A percentile compares a stretch with the other conserved stretches of the same genome.
Evolutionary conservation across 768 basidiomycete genomes (phyloP).

Genomic region (Rubroboletus pulcherrimus): DNA sequence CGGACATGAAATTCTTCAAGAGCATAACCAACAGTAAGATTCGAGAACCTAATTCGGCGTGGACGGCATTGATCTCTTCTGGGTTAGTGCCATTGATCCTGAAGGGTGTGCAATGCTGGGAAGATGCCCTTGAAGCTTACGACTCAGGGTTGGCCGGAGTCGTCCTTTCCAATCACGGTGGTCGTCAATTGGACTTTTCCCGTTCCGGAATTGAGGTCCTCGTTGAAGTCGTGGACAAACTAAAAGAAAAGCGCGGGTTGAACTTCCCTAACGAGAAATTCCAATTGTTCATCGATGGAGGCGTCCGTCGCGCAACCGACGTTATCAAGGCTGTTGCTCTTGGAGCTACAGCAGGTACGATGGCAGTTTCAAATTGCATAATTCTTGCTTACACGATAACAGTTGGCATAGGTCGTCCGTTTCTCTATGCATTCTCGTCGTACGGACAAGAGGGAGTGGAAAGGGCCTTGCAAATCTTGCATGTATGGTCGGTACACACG

Average conservation of each 20-base stretch:
- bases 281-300: conserved; percentile 91
- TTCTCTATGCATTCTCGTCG: conserved; percentile 83
- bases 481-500: conserved; percentile 39
- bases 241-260: conserved; percentile 63
- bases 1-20: conserved; percentile 63
- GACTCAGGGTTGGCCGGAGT: conserved; percentile 71
- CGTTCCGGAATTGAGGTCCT: conserved; percentile 90
- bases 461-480: conserved; percentile 73
- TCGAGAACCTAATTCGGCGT: conserved; percentile 3
- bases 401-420: conserved; percentile 84
- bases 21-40: conserved; percentile 62
- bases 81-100: conserved; percentile 78
- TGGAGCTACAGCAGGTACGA: conserved; percentile 77
- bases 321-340: conserved; percentile 85
- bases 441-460: conserved; percentile 90
- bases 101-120: conserved; percentile 89
- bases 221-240: conserved; percentile 73
- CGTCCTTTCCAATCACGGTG: conserved; percentile 87
- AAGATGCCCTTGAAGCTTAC: conserved; percentile 85
- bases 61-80: neutral
- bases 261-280: conserved; percentile 76
- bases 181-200: conserved; percentile 73
- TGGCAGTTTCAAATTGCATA: neutral
- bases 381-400: conserved; percentile 8
- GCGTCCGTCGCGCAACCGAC: conserved; percentile 86